Percentiles rank a stretch among this genome's conserved stretches.
phyloP scores from a whole-genome alignment of 208 protist species.

The Acanthamoeba triangularis region DNA sequence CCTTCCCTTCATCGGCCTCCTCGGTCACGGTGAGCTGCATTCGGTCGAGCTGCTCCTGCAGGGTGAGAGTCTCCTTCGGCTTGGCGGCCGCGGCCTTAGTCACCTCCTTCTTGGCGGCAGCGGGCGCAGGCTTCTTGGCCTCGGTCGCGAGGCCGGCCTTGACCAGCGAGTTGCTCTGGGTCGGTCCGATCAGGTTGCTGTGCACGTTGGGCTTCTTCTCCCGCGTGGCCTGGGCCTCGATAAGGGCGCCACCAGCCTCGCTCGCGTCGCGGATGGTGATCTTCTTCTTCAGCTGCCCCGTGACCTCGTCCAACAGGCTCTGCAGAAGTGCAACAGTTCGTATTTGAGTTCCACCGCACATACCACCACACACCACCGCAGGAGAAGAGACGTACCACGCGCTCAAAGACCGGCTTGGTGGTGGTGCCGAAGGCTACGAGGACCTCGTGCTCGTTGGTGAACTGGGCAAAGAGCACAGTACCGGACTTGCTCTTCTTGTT shows the following conservation, averaged over 20 bases:
- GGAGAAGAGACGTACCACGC: conserved; percentile 11
- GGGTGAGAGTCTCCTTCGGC: background rate
- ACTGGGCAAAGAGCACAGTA: conserved; percentile 48
- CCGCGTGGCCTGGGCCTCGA: background rate
- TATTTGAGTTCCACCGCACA: background rate
- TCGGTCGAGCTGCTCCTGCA: background rate
- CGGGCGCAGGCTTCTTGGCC: background rate
- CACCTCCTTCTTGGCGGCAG: background rate
- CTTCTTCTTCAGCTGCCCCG: background rate
- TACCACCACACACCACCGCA: background rate
- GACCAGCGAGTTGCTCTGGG: background rate
- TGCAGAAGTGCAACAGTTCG: background rate
- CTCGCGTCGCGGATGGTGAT: conserved; percentile 6
- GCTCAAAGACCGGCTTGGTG: conserved; percentile 22
- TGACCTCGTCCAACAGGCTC: background rate
- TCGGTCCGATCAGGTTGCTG: background rate
- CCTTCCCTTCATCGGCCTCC: background rate
- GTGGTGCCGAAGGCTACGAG: conserved; percentile 10
- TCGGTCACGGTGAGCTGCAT: background rate
- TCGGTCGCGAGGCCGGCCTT: background rate
- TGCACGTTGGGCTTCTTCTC: background rate
- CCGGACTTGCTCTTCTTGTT: background rate
- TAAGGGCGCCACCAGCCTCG: background rate
- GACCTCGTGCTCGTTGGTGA: conserved; percentile 12
- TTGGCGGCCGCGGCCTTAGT: background rate